These are phyloP conservation scores for Cyclotella baltica DNA, from an alignment of 108 stramenopile species.

Conservation along the genomic window DNA sequence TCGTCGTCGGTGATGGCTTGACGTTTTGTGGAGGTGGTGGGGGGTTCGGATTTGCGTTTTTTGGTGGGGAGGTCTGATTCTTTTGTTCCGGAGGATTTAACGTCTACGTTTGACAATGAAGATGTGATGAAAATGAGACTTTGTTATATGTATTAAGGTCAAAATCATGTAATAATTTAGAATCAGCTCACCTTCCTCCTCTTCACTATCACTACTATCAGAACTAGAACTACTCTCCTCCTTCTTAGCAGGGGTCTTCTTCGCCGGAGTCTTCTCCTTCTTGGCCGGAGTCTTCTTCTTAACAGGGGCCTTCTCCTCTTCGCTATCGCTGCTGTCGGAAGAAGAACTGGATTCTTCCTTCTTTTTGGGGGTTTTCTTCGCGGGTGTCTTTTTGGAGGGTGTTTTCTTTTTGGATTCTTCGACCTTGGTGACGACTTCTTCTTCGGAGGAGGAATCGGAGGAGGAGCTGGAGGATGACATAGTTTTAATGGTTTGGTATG, in stretches of 20 bases:
- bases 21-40: slow-evolving; percentile 20
- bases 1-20: slow-evolving; percentile 39
- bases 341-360: too few species aligned
- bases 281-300: too few species aligned
- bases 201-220: not conserved
- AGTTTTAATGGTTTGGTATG: too few species aligned
- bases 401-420: too few species aligned
- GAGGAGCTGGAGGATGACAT: not conserved
- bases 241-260: too few species aligned
- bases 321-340: not conserved
- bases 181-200: not conserved
- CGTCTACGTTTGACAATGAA: slow-evolving; percentile 1
- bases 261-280: too few species aligned
- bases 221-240: not conserved
- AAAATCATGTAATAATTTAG: too few species aligned
- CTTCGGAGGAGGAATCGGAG: not conserved
- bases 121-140: not conserved
- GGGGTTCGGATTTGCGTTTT: slow-evolving; percentile 80
- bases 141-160: too few species aligned
- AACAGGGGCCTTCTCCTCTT: too few species aligned
- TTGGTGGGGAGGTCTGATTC: slow-evolving; percentile 57
- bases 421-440: too few species aligned
- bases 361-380: not conserved
- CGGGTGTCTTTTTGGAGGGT: not conserved
- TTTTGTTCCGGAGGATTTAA: slow-evolving; percentile 49